phyloP scores from a whole-genome alignment of 2,329 filamentous ascomycete genomes.

The Ophiostoma quercus region DNA sequence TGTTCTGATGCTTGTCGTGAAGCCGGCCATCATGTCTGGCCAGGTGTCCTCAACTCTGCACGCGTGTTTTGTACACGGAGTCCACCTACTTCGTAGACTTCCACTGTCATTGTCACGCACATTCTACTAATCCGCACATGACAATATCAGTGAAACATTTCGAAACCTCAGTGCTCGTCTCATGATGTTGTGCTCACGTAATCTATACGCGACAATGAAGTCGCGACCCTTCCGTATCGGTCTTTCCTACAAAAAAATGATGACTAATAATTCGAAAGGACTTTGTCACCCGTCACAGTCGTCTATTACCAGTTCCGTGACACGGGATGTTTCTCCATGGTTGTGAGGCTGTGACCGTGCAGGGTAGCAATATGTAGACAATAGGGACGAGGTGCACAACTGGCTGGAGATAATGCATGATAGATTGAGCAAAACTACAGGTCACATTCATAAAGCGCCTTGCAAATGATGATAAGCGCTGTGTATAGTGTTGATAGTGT shows the following conservation, averaged over 20 bases:
- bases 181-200: conserved; percentile 1
- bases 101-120: too few relatives aligned
- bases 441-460: neutral
- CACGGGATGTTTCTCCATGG: neutral
- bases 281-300: too few relatives aligned
- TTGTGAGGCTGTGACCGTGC: neutral
- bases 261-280: too few relatives aligned
- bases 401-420: neutral
- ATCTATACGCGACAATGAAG: neutral
- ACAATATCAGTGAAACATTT: neutral
- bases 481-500: neutral
- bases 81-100: too few relatives aligned
- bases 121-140: neutral
- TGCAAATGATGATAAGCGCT: conserved; percentile 1
- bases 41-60: too few relatives aligned
- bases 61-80: too few relatives aligned
- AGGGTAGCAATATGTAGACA: neutral
- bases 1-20: too few relatives aligned
- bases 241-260: neutral
- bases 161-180: neutral
- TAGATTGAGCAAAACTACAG: neutral
- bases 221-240: neutral
- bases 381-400: neutral
- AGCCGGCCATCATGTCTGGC: too few relatives aligned
- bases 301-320: neutral